Evolutionary conservation across 352 stramenopile species (phyloP), one percentile per base, ranked within the genome.

Genomic region (Phytophthora tentaculata): DNA sequence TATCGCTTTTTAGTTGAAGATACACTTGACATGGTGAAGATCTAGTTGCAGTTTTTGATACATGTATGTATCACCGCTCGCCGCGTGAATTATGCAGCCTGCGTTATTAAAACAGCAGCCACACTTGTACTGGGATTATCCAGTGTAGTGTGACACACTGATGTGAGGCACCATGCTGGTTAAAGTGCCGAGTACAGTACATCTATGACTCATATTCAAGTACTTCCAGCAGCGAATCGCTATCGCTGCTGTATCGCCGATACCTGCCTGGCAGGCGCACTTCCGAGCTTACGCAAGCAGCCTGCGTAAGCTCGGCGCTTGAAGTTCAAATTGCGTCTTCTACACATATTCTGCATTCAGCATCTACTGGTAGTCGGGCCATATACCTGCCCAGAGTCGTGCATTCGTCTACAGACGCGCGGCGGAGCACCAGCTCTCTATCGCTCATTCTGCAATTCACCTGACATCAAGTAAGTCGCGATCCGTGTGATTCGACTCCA

Each of bases 371-470:
- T 32, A 32, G 28, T 32, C 28, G 28, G 28, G 28, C 28, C 28
- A 32, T 32, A 8, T 32, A 32, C 28, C 28, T 32, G 28, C n/a
- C 39, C 39, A 45, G 5, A 20, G 39, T 20, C 35, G 14, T 43
- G 35, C 17, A 47, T 47, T 47, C 39, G 39, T 49, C 43, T 49
- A 49, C 43, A 49, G n/a, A 4, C 7, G 6, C n/a, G n/a, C 20
- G 43, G 43, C 17, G 43, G 43, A 9, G 43, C 43, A 5, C n/a
- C 43, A 26, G 39, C 13, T 45, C 39, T 22, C 17, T 3, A 22
- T 12, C 39, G 28, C 24, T 63, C 65, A 73, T 63, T 73, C 52
- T 60, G 19, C 58, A 63, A 60, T 68, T 64, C 37, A 47, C 62
- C 48, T 16, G 45, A 64, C 54, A 26, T 22, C 26, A 26, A 32